These are phyloP conservation scores for Amanita pallidorosea DNA, from an alignment of 768 basidiomycete species.

Conservation along the genomic window DNA sequence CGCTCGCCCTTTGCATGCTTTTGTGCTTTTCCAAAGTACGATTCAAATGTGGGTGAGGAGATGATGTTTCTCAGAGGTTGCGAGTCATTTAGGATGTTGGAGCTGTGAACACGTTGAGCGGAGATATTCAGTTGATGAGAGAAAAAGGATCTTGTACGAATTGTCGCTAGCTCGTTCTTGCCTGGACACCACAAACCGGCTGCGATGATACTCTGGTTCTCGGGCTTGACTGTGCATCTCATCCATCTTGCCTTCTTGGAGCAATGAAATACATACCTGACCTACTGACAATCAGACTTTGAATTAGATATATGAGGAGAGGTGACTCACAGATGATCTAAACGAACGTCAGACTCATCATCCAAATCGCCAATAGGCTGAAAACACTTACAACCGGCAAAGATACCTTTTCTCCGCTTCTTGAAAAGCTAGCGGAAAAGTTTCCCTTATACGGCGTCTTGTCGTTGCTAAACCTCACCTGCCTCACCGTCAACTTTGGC, in stretches of 20 bases:
- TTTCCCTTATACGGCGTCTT: slow-evolving; percentile 91
- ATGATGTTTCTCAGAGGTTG: slow-evolving; percentile 57
- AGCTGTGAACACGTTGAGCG: slow-evolving; percentile 20
- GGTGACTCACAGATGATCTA: slow-evolving; percentile 53
- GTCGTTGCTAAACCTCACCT: slow-evolving; percentile 87
- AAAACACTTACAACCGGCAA: slow-evolving; percentile 63
- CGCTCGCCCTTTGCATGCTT: slow-evolving; percentile 51
- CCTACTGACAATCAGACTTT: slow-evolving; percentile 9
- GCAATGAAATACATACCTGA: slow-evolving; percentile 16
- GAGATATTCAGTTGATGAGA: not conserved
- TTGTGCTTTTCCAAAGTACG: slow-evolving; percentile 62
- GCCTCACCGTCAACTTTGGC: not conserved
- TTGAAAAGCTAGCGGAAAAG: slow-evolving; percentile 76
- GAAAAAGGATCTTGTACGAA: slow-evolving; percentile 32
- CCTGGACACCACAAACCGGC: slow-evolving; percentile 75
- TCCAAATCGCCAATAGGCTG: not conserved
- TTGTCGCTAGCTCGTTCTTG: slow-evolving; percentile 66
- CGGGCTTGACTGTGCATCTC: slow-evolving; percentile 42
- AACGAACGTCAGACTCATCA: not conserved
- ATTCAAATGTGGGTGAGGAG: slow-evolving; percentile 58
- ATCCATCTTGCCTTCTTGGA: not conserved
- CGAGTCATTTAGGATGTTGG: slow-evolving; percentile 53
- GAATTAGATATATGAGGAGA: not conserved
- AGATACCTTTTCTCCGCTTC: slow-evolving; percentile 83
- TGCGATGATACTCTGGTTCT: slow-evolving; percentile 61